Evolutionary conservation across 805 yeast species (phyloP).

Genomic region (Pichia californica): DNA sequence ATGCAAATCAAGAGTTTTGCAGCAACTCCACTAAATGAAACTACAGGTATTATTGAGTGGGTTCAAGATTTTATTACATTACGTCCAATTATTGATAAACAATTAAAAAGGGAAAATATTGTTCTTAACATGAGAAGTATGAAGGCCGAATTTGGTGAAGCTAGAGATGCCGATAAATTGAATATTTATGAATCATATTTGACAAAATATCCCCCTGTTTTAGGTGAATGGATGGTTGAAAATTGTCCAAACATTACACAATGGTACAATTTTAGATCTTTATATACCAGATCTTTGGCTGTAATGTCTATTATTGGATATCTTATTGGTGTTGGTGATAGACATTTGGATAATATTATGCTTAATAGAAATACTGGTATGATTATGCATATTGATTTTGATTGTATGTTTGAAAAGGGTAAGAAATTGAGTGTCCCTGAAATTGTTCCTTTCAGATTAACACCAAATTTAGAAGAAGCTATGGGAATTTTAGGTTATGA

Average conservation of each 20-base stretch:
- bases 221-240: slow-evolving; percentile 83
- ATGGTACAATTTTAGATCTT: slow-evolving; percentile 78
- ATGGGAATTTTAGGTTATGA: slow-evolving; percentile 81
- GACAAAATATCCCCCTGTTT: slow-evolving; percentile 52
- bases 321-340: slow-evolving; percentile 88
- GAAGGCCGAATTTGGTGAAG: slow-evolving; percentile 20
- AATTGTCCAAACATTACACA: slow-evolving; percentile 82
- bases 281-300: slow-evolving; percentile 73
- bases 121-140: slow-evolving; percentile 24
- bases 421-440: slow-evolving; percentile 74
- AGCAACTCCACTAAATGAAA: slow-evolving; percentile 81
- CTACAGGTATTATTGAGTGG: slow-evolving; percentile 87
- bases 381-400: slow-evolving; percentile 91
- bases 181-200: slow-evolving; percentile 30
- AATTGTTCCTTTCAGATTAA: slow-evolving; percentile 87
- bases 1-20: slow-evolving; percentile 75
- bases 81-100: slow-evolving; percentile 46
- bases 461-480: slow-evolving; percentile 85
- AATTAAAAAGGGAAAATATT: slow-evolving; percentile 19
- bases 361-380: slow-evolving; percentile 69
- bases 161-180: slow-evolving; percentile 23
- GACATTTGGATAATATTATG: slow-evolving; percentile 90
- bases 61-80: slow-evolving; percentile 71
- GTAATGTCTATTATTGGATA: slow-evolving; percentile 98
- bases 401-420: slow-evolving; percentile 89